Evolutionary conservation across 495 filamentous ascomycete genomes (phyloP), one percentile per base, ranked within the genome.

Genomic region (Podospora australis): DNA sequence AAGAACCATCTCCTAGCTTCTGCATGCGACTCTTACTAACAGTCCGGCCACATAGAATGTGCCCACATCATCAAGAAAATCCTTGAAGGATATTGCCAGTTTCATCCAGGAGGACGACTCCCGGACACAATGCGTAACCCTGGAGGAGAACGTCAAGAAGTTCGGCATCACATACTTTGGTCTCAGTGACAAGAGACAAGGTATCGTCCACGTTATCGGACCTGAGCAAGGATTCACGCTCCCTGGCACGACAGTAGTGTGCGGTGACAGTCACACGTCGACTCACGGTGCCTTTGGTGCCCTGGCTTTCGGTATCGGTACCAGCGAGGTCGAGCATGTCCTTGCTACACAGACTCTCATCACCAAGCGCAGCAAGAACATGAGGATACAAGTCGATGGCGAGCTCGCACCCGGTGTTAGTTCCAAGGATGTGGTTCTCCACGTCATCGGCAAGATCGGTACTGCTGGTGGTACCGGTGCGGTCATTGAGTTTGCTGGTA

Each of bases 161-260:
- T 96, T 96, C 56, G 89, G 86, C 55, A 78, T 98, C 61, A 96
- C 92, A 62, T 98, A 96, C 70, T 98, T 98, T 58, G 92, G 92
- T 43, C 82, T 98, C 50, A 89, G 82, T 32, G 92, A 97, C 69
- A 95, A 95, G 74, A 80, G 92, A 24, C 92, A 98, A 72, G 92
- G 92, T 55, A 98, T 98, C 62, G 92, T 98, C 34, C 92, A 98
- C 68, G 86, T 98, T 60, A 96, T 98, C 57, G 92, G 92, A n/a
- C 92, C 92, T 32, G 92, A 98, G 75, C 92, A 98, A 67, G 92
- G 92, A 52, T 98, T 98, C 75, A 98, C 92, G 29, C 85, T 98
- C 14, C 92, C 92, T 7, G 92, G 90, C 49, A 96, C 92, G 28
- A 98, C 92, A 14, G 86, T 98, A 22, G 92, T 98, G 52, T 98